These are phyloP conservation scores for Scheffersomyces titani DNA, from an alignment of 1,139 yeast species.

Conservation along the genomic window DNA sequence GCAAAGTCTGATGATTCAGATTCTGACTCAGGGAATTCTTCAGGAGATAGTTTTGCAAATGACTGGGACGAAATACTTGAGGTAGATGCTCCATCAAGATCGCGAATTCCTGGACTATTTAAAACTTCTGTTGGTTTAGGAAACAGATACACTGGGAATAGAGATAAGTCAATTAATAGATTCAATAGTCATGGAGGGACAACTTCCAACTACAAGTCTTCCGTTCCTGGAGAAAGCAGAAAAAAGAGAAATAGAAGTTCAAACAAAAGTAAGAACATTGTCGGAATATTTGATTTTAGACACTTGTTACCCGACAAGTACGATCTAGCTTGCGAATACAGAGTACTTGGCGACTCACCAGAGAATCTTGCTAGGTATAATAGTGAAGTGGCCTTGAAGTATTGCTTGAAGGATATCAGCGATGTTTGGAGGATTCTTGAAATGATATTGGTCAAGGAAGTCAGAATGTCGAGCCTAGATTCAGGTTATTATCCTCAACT, in stretches of 20 bases:
- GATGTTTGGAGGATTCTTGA: conserved; percentile 78
- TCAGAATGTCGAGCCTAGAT: conserved; percentile 14
- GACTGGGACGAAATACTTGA: conserved; percentile 54
- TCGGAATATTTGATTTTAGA: conserved; percentile 65
- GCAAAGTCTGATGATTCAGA: conserved; percentile 5
- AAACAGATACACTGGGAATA: conserved; percentile 25
- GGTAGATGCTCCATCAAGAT: conserved; percentile 45
- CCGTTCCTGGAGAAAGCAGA: conserved; percentile 21
- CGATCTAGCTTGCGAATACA: conserved; percentile 76
- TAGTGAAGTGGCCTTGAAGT: conserved; percentile 66
- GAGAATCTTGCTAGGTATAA: conserved; percentile 68
- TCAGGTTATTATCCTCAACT: conserved; percentile 10
- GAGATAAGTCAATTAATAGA: conserved; percentile 22
- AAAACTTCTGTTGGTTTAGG: conserved; percentile 45
- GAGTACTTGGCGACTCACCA: conserved; percentile 67
- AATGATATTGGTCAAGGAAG: conserved; percentile 39
- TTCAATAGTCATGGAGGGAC: conserved; percentile 29
- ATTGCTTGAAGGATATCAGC: conserved; percentile 63
- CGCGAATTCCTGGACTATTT: conserved; percentile 47
- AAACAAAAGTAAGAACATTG: conserved; percentile 47
- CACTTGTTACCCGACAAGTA: conserved; percentile 74
- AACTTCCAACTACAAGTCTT: conserved; percentile 30
- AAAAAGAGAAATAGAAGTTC: conserved; percentile 16
- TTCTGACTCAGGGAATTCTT: conserved; percentile 18
- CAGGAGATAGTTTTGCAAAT: conserved; percentile 51